phyloP scores from a whole-genome alignment of 495 filamentous ascomycete species.

The Schizothecium vesticola region DNA sequence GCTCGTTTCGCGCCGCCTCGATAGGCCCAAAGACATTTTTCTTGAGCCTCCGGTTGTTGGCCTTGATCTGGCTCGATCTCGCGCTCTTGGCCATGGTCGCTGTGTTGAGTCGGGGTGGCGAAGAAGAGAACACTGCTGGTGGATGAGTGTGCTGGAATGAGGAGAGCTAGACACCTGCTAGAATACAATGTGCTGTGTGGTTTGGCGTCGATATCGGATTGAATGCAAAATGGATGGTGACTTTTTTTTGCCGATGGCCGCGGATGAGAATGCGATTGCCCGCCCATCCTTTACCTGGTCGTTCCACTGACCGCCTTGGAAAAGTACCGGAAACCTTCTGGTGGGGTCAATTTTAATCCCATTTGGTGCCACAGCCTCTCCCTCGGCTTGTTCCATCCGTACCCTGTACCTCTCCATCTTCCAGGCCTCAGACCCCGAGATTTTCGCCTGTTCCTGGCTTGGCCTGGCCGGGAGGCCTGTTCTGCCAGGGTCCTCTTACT shows the following conservation, averaged over 20 bases:
- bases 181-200: background rate
- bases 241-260: background rate
- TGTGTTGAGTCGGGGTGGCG: background rate
- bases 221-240: background rate
- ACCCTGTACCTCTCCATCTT: background rate
- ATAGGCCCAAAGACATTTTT: slow-evolving; percentile 72
- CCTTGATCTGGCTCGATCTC: slow-evolving; percentile 67
- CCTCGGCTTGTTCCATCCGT: background rate
- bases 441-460: background rate
- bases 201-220: background rate
- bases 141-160: background rate
- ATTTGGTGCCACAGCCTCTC: background rate
- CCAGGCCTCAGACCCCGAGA: background rate
- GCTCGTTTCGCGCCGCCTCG: slow-evolving; percentile 66
- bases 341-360: background rate
- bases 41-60: slow-evolving; percentile 71
- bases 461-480: background rate
- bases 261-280: background rate
- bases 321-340: background rate
- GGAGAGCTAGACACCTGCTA: background rate
- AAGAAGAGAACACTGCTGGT: background rate
- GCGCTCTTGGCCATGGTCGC: slow-evolving; percentile 75
- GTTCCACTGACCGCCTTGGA: background rate
- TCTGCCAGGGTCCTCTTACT: background rate
- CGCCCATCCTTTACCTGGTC: background rate